phyloP scores from a whole-genome alignment of 257 asterid genomes.

The Echites panduratus region DNA sequence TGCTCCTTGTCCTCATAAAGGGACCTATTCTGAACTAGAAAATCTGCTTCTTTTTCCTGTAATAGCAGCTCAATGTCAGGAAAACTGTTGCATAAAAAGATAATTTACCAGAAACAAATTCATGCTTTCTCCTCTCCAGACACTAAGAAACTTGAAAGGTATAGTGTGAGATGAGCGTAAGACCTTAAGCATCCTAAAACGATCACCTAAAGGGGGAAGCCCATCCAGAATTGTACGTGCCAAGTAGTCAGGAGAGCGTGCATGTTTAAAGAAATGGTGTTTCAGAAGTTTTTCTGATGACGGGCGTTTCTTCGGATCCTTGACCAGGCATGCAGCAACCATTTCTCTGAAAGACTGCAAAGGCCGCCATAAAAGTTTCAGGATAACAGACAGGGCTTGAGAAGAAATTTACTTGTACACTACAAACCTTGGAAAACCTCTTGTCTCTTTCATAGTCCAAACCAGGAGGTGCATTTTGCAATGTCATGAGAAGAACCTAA shows the following conservation, averaged over 20 bases:
- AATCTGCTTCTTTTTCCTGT: conserved; percentile 93
- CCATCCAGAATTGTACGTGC: conserved; percentile 67
- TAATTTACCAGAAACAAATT: not conserved
- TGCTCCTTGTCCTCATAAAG: conserved; percentile 87
- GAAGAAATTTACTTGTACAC: conserved; percentile 23
- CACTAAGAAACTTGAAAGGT: conserved; percentile 20
- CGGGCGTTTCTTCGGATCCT: conserved; percentile 99
- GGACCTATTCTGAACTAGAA: conserved; percentile 69
- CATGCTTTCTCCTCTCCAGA: conserved; percentile 16
- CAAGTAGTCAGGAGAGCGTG: conserved; percentile 62
- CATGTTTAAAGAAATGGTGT: conserved; percentile 81
- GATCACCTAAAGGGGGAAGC: conserved; percentile 86
- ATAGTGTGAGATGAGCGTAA: conserved; percentile 36
- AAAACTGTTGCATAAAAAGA: not conserved
- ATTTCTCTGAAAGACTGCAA: conserved; percentile 89
- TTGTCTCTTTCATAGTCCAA: conserved; percentile 97
- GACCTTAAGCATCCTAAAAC: conserved; percentile 97
- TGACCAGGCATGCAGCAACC: conserved; percentile 97
- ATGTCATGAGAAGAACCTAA: conserved; percentile 97
- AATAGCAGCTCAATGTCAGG: conserved; percentile 23
- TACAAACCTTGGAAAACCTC: conserved; percentile 86
- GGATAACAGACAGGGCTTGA: conserved; percentile 23
- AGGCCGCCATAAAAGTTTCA: conserved; percentile 22
- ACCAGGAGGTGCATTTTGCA: conserved; percentile 99
- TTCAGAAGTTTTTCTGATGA: conserved; percentile 92